A percentile compares a stretch with the other conserved stretches of the same genome.
Conservation (phyloP, 805 yeast genomes). For the Jamesozyma hellenica region DNA sequence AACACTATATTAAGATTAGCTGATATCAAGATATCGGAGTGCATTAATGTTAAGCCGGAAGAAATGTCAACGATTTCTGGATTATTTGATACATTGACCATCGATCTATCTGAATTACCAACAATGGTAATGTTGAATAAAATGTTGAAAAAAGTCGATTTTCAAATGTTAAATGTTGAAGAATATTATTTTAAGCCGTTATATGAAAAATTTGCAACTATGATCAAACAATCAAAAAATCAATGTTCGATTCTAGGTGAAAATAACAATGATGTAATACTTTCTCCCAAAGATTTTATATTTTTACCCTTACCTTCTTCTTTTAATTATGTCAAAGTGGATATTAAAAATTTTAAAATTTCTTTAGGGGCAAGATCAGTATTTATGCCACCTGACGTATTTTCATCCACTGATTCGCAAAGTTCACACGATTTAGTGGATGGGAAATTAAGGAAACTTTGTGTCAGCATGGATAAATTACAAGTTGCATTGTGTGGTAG, state of each 20-base stretch:
- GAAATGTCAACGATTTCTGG: constrained; percentile 10
- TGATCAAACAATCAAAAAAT: constrained; percentile 11
- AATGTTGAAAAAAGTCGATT: constrained; percentile 18
- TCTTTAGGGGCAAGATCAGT: constrained; percentile 36
- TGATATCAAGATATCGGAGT: constrained; percentile 14
- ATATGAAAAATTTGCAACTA: constrained; percentile 22
- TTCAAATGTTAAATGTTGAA: constrained; percentile 23
- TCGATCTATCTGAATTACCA: constrained; percentile 23
- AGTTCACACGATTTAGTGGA: constrained; percentile 33
- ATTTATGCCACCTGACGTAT: constrained; percentile 33
- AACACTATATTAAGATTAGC: constrained; percentile 17
- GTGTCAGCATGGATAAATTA: constrained; percentile 19
- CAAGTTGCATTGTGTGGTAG: constrained; percentile 19
- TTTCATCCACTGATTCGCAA: constrained; percentile 27
- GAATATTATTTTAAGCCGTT: constrained; percentile 20
- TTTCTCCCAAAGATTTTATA: constrained; percentile 10
- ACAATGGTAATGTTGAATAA: constrained; percentile 23
- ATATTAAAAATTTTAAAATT: constrained; percentile 16
- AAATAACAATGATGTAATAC: constrained; percentile 1
- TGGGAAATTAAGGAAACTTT: constrained; percentile 31
- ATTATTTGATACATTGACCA: constrained; percentile 17
- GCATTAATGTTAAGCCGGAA: constrained; percentile 19
- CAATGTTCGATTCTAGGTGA: constrained; percentile 13
- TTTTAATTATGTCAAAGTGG: constrained; percentile 24
- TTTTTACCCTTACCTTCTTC: constrained; percentile 29